phyloP scores from a whole-genome alignment of 1,139 yeast species.

The Pichia sp. region DNA sequence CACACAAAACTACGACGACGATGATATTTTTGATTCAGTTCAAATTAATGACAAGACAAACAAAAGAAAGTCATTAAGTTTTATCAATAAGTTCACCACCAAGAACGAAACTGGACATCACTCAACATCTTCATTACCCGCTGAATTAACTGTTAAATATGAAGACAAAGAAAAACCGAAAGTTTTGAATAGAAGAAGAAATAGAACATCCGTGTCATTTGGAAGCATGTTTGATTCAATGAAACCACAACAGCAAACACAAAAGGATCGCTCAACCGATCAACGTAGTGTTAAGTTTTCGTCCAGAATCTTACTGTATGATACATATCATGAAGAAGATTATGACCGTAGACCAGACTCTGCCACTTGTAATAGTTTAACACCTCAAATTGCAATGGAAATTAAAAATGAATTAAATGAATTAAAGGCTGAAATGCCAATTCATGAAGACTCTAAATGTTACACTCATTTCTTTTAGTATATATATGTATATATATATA shows the following conservation, averaged over 20 bases:
- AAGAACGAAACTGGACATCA: slow-evolving; percentile 7
- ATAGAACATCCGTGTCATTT: slow-evolving; percentile 21
- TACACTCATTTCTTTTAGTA: slow-evolving; percentile 73
- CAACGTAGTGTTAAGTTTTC: slow-evolving; percentile 58
- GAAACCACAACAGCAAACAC: slow-evolving; percentile 2
- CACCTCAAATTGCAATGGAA: slow-evolving; percentile 81
- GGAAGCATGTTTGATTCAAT: slow-evolving; percentile 22
- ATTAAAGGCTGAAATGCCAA: slow-evolving; percentile 68
- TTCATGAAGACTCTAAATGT: slow-evolving; percentile 70
- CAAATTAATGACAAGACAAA: neutral
- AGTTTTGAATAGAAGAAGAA: slow-evolving; percentile 13
- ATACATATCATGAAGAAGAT: slow-evolving; percentile 76
- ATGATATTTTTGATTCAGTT: neutral
- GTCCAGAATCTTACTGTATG: slow-evolving; percentile 76
- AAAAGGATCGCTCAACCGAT: slow-evolving; percentile 6
- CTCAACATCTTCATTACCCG: slow-evolving; percentile 14
- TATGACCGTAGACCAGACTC: slow-evolving; percentile 92
- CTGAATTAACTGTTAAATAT: neutral
- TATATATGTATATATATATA: neutral
- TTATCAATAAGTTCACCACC: slow-evolving; percentile 9
- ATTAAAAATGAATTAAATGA: slow-evolving; percentile 81
- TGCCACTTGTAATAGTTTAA: slow-evolving; percentile 88
- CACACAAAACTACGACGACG: slow-evolving; percentile 13
- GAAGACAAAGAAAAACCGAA: slow-evolving; percentile 18
- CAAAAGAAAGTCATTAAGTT: slow-evolving; percentile 12